These are phyloP conservation scores for Marsdenia floribunda DNA, from an alignment of 257 asterid genomes.

Conservation along the genomic window DNA sequence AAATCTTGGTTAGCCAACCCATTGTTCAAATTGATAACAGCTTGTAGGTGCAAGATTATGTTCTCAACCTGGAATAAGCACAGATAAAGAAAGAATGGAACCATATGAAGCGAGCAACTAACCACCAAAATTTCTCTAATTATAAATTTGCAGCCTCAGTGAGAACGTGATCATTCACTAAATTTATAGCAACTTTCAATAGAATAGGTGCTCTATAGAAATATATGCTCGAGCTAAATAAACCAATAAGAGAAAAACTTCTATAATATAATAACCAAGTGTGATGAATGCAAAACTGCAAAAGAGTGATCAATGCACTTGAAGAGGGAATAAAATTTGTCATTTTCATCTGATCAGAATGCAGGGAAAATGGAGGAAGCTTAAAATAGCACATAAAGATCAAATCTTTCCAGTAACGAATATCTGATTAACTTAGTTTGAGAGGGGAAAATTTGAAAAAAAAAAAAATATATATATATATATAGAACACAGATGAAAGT, in stretches of 20 bases:
- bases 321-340: not conserved
- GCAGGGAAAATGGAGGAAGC: not conserved
- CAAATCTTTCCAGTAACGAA: not conserved
- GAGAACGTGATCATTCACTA: not conserved
- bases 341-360: not conserved
- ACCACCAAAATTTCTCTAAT: not conserved
- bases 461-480: not conserved
- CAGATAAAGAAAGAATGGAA: not conserved
- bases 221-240: not conserved
- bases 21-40: conserved; percentile 30
- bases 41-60: conserved; percentile 21
- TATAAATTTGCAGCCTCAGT: not conserved
- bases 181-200: not conserved
- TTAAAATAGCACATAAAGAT: not conserved
- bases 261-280: not conserved
- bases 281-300: not conserved
- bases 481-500: not conserved
- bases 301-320: not conserved
- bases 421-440: not conserved
- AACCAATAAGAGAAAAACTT: not conserved
- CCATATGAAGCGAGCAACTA: not conserved
- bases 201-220: not conserved
- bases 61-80: conserved; percentile 24
- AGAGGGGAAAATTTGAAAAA: too few species aligned
- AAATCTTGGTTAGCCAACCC: conserved; percentile 88